Conservation (phyloP, 805 yeast genomes). For the Lipomyces starkeyi region DNA sequence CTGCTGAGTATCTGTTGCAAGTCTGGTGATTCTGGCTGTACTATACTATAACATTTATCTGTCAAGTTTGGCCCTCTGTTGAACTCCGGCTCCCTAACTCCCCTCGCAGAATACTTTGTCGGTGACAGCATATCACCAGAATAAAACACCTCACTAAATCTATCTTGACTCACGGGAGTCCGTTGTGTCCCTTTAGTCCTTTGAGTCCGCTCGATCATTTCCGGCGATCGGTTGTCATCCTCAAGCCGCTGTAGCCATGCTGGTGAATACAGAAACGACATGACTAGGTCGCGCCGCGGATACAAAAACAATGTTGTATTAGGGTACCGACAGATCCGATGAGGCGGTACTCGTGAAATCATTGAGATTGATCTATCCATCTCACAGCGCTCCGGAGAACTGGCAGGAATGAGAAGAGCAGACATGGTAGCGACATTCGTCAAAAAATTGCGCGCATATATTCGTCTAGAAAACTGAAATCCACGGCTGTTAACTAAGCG, state of each 20-base stretch:
- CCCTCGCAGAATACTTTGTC: constrained; percentile 1
- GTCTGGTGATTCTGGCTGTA: neutral
- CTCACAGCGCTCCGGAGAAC: neutral
- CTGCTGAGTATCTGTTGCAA: neutral
- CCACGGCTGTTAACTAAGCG: neutral
- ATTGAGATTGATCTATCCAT: neutral
- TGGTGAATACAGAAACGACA: neutral
- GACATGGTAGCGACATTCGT: neutral
- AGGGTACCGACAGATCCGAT: neutral
- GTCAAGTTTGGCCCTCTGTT: neutral
- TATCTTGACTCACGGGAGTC: neutral
- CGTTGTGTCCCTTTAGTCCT: neutral
- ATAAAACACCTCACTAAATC: neutral
- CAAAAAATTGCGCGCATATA: neutral
- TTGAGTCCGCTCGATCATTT: neutral
- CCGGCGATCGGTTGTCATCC: neutral
- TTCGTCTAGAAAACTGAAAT: neutral
- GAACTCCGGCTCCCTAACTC: neutral
- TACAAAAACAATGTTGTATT: neutral
- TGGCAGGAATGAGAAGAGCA: neutral
- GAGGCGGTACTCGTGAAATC: neutral
- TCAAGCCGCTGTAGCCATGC: neutral
- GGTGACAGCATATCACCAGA: constrained; percentile 1
- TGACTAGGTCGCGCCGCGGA: neutral
- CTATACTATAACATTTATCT: neutral